phyloP scores from a whole-genome alignment of 2,329 filamentous ascomycete species.

The Monosporascus sp. region DNA sequence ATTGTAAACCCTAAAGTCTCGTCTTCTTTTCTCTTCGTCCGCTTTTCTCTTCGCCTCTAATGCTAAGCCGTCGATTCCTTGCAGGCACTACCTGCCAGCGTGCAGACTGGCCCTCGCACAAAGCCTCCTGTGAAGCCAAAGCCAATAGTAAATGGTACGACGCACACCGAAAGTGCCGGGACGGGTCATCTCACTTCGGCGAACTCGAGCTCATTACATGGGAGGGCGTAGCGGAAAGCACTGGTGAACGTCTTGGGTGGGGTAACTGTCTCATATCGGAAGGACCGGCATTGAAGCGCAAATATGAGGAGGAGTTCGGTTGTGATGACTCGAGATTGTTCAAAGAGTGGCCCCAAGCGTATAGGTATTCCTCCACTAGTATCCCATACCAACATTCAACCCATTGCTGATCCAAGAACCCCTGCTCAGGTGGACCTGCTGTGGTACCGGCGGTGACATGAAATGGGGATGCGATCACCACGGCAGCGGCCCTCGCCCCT shows the following conservation, averaged over 20 bases:
- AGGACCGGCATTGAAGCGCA: not conserved
- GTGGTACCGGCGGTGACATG: conserved; percentile 1
- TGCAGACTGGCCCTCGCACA: conserved; percentile 1
- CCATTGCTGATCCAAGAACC: too few species aligned
- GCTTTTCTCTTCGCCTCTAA: too few species aligned
- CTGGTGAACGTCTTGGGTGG: not conserved
- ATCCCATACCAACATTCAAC: too few species aligned
- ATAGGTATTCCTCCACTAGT: not conserved
- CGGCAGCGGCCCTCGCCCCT: conserved; percentile 2
- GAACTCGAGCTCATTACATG: conserved; percentile 6
- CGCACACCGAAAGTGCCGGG: not conserved
- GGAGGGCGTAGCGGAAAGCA: not conserved
- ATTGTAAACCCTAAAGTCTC: too few species aligned
- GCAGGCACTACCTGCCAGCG: not conserved
- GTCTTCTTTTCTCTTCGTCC: too few species aligned
- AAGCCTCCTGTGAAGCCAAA: not conserved
- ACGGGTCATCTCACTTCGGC: conserved; percentile 5
- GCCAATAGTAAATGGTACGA: conserved; percentile 2
- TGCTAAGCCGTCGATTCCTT: too few species aligned
- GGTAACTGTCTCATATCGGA: conserved; percentile 1
- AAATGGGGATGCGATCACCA: conserved; percentile 3
- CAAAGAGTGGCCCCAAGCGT: conserved; percentile 1
- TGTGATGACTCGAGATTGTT: conserved; percentile 1
- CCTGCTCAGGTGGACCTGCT: conserved; percentile 4
- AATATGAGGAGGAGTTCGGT: conserved; percentile 2